Conservation (phyloP, 148 eudicot species). For the Salicornia ramosissima region DNA sequence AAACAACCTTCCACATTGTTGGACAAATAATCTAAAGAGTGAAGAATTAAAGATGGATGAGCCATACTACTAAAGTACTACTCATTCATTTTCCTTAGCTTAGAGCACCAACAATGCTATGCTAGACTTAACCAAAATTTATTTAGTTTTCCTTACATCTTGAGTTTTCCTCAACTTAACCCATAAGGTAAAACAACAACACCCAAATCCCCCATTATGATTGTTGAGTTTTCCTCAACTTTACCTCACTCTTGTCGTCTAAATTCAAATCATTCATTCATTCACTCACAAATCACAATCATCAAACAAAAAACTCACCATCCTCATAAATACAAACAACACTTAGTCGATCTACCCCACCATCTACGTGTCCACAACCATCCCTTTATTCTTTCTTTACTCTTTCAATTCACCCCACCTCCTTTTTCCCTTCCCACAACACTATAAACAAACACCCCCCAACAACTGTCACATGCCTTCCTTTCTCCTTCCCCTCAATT, state of each 20-base stretch:
- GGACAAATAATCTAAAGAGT: no score
- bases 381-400: no score
- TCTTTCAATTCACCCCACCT: no score
- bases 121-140: no score
- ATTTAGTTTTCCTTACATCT: no score
- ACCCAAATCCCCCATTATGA: neutral
- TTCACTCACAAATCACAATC: conserved; percentile 6
- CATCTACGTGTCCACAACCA: conserved; percentile 13
- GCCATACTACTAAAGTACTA: no score
- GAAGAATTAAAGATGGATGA: no score
- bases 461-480: neutral
- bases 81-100: no score
- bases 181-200: neutral
- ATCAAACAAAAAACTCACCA: neutral
- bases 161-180: no score
- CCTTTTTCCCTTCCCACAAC: neutral
- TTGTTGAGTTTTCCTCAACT: neutral
- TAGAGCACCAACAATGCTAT: no score
- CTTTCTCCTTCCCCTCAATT: neutral
- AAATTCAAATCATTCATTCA: neutral
- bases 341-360: conserved; percentile 3
- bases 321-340: neutral
- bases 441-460: conserved; percentile 18
- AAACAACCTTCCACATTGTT: no score
- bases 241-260: neutral